These are phyloP conservation scores for Albophoma yamanashiensis DNA, from an alignment of 2,329 filamentous ascomycete genomes.

Conservation along the genomic window DNA sequence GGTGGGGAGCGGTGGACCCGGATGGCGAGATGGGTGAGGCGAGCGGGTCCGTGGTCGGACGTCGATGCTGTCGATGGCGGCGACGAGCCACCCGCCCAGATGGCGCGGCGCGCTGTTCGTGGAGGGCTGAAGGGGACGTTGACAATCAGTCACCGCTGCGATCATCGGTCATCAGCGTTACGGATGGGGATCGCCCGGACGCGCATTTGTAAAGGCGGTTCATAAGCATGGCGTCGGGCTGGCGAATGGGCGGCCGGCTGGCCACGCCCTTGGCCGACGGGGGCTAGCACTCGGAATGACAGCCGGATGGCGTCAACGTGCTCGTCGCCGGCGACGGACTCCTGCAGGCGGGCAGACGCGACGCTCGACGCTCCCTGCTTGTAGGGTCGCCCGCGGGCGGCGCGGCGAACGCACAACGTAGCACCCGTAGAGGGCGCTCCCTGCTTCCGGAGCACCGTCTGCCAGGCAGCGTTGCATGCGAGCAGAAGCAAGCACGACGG, in stretches of 20 bases:
- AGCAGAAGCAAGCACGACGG: neutral
- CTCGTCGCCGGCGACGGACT: neutral
- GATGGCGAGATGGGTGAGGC: neutral
- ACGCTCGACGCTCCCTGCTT: neutral
- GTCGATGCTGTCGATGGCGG: neutral
- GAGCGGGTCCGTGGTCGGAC: neutral
- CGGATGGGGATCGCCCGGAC: neutral
- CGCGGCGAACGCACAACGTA: too few relatives aligned
- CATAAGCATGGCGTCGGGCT: neutral
- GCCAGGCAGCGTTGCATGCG: too few relatives aligned
- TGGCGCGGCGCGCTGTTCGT: neutral
- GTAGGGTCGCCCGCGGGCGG: neutral
- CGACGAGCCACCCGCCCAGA: neutral
- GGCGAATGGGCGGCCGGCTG: neutral
- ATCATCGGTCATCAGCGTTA: neutral
- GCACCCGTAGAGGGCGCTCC: neutral
- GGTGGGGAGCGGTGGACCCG: neutral
- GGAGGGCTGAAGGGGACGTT: neutral
- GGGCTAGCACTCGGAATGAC: neutral
- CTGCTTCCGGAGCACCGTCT: neutral
- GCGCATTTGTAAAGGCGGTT: neutral
- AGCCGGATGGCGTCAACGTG: neutral
- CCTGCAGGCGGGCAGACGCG: too few relatives aligned
- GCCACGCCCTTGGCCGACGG: neutral
- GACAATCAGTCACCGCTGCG: too few relatives aligned